Evolutionary conservation across 208 protist species (phyloP).

Genomic region (Acanthamoeba royreba): DNA sequence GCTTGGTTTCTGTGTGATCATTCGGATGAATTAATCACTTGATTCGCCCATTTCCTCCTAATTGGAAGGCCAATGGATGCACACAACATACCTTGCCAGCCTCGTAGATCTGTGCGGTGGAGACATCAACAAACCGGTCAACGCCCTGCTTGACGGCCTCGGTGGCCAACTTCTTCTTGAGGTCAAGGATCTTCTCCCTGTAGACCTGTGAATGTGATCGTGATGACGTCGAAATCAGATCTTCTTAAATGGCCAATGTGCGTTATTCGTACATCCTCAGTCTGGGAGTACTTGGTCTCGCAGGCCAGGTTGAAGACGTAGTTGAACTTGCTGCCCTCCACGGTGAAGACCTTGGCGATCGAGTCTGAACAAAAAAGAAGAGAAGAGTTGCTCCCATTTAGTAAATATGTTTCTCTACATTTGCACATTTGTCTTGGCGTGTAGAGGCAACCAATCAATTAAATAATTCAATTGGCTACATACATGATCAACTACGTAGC

Average conservation of each 20-base stretch:
- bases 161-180: conserved; percentile 78
- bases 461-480: too few species aligned
- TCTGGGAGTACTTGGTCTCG: conserved; percentile 86
- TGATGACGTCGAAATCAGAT: not conserved
- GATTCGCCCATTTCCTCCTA: not conserved
- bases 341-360: conserved; percentile 81
- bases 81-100: conserved; percentile 61
- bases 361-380: conserved; percentile 59
- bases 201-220: conserved; percentile 63
- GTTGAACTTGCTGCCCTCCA: conserved; percentile 72
- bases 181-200: conserved; percentile 78
- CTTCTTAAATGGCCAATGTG: not conserved
- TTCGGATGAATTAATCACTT: not conserved
- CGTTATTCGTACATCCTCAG: conserved; percentile 52
- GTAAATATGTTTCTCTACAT: too few species aligned
- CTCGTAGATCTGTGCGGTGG: conserved; percentile 89
- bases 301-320: conserved; percentile 87
- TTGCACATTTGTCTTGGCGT: too few species aligned
- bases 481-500: too few species aligned
- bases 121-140: conserved; percentile 86
- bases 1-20: conserved; percentile 67
- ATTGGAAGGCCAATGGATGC: not conserved
- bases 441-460: too few species aligned
- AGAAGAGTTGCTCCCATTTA: not conserved
- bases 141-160: conserved; percentile 76